phyloP scores from a whole-genome alignment of 192 early-diverging fungal species.

The Backusella tarrabulga region DNA sequence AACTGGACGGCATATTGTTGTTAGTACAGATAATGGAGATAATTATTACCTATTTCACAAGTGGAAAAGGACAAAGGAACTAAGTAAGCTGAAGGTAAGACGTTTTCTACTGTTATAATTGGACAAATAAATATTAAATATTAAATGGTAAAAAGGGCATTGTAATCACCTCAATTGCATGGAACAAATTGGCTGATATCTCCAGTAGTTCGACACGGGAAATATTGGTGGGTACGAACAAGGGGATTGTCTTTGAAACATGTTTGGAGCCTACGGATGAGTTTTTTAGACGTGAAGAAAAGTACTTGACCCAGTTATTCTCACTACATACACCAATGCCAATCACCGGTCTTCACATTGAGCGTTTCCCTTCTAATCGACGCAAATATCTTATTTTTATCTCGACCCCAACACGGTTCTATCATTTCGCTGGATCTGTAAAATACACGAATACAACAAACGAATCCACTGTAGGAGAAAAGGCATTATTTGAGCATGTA shows the following conservation, averaged over 20 bases:
- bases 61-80: constrained; percentile 81
- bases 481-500: constrained; percentile 72
- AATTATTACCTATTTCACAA: constrained; percentile 85
- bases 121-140: background rate
- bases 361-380: constrained; percentile 67
- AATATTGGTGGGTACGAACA: constrained; percentile 80
- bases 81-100: constrained; percentile 71
- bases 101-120: background rate
- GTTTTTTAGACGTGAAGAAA: constrained; percentile 80
- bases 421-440: constrained; percentile 83
- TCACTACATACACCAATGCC: constrained; percentile 65
- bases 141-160: constrained; percentile 28
- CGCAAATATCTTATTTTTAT: constrained; percentile 78
- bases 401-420: constrained; percentile 84
- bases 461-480: constrained; percentile 40
- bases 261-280: constrained; percentile 85
- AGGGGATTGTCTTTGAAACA: constrained; percentile 88
- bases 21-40: constrained; percentile 84
- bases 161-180: constrained; percentile 82
- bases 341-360: constrained; percentile 78
- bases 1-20: constrained; percentile 82
- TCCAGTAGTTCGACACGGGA: constrained; percentile 66
- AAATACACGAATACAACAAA: constrained; percentile 35
- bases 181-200: constrained; percentile 64
- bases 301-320: constrained; percentile 69